Evolutionary conservation across 495 filamentous ascomycete genomes (phyloP), one percentile per base, ranked within the genome.

Genomic region (Hypoxylon intermedium): DNA sequence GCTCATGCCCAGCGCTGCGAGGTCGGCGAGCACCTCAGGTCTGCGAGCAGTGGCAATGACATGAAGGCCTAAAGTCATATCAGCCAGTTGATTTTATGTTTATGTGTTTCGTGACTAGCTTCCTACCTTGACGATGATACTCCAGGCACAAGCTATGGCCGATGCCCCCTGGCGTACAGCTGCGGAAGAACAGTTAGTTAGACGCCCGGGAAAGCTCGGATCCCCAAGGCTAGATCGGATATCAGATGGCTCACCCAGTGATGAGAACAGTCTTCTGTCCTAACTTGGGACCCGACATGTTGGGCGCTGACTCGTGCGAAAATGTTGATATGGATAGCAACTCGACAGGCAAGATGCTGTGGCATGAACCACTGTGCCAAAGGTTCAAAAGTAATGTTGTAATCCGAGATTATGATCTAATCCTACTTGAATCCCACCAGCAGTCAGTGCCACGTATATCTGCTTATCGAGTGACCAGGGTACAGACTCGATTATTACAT

Each of bases 31-130:
- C 16, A 79, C 77, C 19, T 76, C 72, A 0, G 70, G 71, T 40
- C 73, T 78, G 16, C 81, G 78, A 6, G 81, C 81, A n/a, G 81
- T 81, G 1, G 81, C 80, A 36, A 83, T 81, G 58, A 83, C 79
- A 60, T 79, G 75, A n/a, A 80, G 56, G 59, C 81, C 80, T 83
- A 41, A 6, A 1, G 2, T 0, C 6, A 12, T 49, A 12, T 44
- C 1, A 46, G 40, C 34, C 7, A 30, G 16, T 37, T n/a, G 7
- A 5, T 1, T 26, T 4, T 34, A 20, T 16, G 2, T 26, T 4
- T 34, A 20, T 16, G 18, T 18, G 26, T 9, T 6, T 9, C 1
- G 11, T 6, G 21, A 5, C 3, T 6, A 16, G 6, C 20, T 3
- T 57, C 67, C 24, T 57, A 78, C 80, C 81, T 61, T 75, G 74